Base-by-base conservation (phyloP, 352 stramenopile species). In the Globisporangium apiculatum region DNA sequence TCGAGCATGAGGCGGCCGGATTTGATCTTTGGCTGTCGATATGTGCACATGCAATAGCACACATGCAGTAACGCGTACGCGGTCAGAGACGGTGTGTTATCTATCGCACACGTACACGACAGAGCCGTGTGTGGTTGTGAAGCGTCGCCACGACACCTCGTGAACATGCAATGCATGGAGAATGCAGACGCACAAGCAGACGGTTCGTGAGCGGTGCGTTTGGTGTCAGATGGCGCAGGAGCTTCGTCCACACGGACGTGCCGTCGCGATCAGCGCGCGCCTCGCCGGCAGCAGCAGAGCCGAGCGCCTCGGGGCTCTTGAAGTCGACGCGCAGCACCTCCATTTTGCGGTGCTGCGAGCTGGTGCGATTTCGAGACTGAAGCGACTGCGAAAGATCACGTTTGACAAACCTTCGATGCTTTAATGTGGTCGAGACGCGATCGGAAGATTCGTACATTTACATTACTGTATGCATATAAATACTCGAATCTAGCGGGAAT, bases 1-100 rank as follows among this genome's bases (percentile, higher is more conserved):
- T 91, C 82, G 8, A 91, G 56, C 14, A 91, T 52, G 45, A 91
- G 50, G 5, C 68, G 66, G 0, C 82, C 82, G 5, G 70, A 41
- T 48, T 86, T 89, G 46, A 90, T 18, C 53, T 89, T 89, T 24
- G 79, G 75, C 79, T 89, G 17, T 2, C 24, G 24, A 4, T 42
- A 55, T 18, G 50, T 42, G 31, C 15, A 5, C 55, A 41, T 7
- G 2, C 2, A 31, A 45, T 11, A 24, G 10, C 18, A 42, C 38
- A 50, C 35, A 48, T n/a, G 45, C 0, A 48, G 31, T 14, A 1
- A 37, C 35, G 41, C 15, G 48, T 12, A 45, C n/a, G 14, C 37
- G 50, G 6, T 55, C 31, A 60, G 43, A 31, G 24, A 31, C 24
- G 3, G 24, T 31, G 24, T 31, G 24, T 31, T 31, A 31, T 31